These are phyloP conservation scores for Amniculicola lignicola DNA, from an alignment of 495 filamentous ascomycete genomes.

Conservation along the genomic window DNA sequence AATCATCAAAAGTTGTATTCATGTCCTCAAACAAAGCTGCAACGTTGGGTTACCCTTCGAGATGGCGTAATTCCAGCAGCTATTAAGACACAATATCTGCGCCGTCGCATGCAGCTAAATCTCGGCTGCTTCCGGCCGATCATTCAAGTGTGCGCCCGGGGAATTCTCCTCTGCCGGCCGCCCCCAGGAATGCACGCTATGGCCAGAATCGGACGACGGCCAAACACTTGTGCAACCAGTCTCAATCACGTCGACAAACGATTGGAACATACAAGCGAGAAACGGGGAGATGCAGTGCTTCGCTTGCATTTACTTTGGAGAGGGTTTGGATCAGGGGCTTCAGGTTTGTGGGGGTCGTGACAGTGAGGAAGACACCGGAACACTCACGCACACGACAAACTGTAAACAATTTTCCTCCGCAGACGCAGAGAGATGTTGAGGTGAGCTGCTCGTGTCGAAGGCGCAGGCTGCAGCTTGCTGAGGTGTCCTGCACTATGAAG, in stretches of 20 bases:
- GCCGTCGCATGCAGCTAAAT: slow-evolving; percentile 24
- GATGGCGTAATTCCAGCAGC: too few species aligned
- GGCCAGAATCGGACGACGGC: slow-evolving; percentile 11
- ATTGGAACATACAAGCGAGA: slow-evolving; percentile 6
- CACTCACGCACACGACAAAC: too few species aligned
- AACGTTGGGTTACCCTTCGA: too few species aligned
- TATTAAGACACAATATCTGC: neutral
- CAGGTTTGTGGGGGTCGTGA: neutral
- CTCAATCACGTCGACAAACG: neutral
- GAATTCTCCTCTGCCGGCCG: neutral
- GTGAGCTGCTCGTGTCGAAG: too few species aligned
- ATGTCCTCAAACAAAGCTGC: too few species aligned
- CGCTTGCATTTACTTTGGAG: neutral
- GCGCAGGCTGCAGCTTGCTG: too few species aligned
- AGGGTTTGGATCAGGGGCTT: slow-evolving; percentile 16
- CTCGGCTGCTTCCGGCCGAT: slow-evolving; percentile 34
- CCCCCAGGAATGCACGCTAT: slow-evolving; percentile 20
- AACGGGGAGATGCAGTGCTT: neutral
- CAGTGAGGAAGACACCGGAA: neutral
- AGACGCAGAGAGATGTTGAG: too few species aligned
- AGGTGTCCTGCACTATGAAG: too few species aligned
- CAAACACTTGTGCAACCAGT: slow-evolving; percentile 29
- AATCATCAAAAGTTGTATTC: too few species aligned
- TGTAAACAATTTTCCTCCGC: too few species aligned
- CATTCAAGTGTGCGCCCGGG: slow-evolving; percentile 9